Base-by-base conservation (phyloP, 2,329 filamentous ascomycete species). In the Xylaria sp. region DNA sequence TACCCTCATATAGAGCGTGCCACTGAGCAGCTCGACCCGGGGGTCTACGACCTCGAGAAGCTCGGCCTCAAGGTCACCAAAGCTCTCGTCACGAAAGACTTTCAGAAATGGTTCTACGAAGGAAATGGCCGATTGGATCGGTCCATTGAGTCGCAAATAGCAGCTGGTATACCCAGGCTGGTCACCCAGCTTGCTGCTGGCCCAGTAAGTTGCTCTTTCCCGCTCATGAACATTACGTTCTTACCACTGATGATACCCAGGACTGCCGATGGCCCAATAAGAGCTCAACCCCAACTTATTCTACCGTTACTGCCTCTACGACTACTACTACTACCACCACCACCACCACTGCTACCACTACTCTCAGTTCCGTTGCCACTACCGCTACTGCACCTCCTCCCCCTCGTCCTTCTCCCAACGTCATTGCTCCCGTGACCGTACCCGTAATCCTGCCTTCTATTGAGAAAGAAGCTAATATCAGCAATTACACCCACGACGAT, bases 1-100 rank as follows among this genome's bases (percentile, higher is more conserved):
- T 76, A 77, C 18, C 76, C 76, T 4, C 72, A 78, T 36, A 65
- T 78, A 6, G 76, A 77, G n/a, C 68, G 64, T 1, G 75, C 71
- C 0, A 62, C 73, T 0, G 51, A 55, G 18, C 49, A 49, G n/a
- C 65, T 78, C 0, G 49, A 73, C 25, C 15, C 61, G 18, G 62
- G 59, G 2, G 12, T 71, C 3, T 77, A 73, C 65, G 71, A 78
- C 52, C 55, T 75, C 2, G 71, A 74, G 33, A 70, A 59, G 36
- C 70, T 78, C 3, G 75, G 75, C 2, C 69, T 62, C 13, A 70
- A 36, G 31, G 67, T 77, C 6, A 73, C 75, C 13, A 61, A 71
- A 13, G 64, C n/a, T 7, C 66, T 77, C 15, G 73, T 76, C 1
- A 70, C 75, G 43, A 65, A 61, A 12, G 64, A 75, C 1, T 77